Conservation (phyloP, 305 asterid genomes). For the Striga hermonthica region DNA sequence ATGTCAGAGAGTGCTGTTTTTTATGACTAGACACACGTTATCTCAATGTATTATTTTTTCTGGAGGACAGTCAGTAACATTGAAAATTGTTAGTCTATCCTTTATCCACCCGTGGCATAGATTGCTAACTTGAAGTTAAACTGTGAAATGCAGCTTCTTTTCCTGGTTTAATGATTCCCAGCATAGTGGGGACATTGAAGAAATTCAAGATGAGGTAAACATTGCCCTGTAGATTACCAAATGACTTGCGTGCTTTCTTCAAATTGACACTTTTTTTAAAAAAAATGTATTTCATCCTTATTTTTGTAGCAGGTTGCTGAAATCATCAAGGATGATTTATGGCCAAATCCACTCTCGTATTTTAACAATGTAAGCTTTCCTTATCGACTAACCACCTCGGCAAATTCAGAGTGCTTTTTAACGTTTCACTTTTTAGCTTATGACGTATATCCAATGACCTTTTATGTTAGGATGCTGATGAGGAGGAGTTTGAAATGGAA, state of each 20-base stretch:
- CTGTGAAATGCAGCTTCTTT: conserved; percentile 73
- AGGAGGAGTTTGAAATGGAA: conserved; percentile 68
- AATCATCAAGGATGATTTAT: conserved; percentile 88
- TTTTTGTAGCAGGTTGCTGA: conserved; percentile 72
- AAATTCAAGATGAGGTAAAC: conserved; percentile 80
- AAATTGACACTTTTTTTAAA: conserved; percentile 1
- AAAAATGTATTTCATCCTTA: conserved; percentile 5
- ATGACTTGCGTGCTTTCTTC: conserved; percentile 7
- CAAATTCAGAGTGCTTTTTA: conserved; percentile 1
- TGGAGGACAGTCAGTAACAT: no score
- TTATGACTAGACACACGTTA: no score
- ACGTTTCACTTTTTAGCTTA: background rate
- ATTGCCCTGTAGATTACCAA: conserved; percentile 9
- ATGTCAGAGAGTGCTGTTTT: background rate
- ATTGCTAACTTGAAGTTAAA: conserved; percentile 24
- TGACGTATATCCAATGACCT: conserved; percentile 17
- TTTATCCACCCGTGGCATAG: background rate
- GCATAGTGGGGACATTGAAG: conserved; percentile 55
- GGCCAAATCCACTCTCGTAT: conserved; percentile 90
- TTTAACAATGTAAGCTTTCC: conserved; percentile 59
- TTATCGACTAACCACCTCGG: conserved; percentile 18
- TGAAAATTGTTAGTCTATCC: background rate
- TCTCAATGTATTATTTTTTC: background rate
- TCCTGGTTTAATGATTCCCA: conserved; percentile 68
- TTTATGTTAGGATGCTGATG: conserved; percentile 67